These are phyloP conservation scores for Aspergillus aculeatus DNA, from an alignment of 2,329 filamentous ascomycete species.

Conservation along the genomic window DNA sequence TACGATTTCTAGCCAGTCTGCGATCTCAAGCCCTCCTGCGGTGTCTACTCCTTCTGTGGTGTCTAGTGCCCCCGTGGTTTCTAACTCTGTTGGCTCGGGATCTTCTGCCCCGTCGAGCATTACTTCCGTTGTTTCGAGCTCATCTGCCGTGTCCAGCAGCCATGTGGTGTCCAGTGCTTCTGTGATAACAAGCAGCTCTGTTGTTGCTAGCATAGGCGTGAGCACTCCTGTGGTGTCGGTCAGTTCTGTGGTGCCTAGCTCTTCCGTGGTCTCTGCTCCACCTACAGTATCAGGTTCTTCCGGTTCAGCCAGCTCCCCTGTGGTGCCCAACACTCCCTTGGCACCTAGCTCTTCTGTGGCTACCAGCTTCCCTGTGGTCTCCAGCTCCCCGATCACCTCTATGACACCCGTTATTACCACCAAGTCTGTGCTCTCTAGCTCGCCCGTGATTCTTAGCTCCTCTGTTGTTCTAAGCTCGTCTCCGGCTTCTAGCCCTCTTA, in stretches of 20 bases:
- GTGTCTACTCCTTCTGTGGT: neutral
- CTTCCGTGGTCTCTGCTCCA: conserved; percentile 3
- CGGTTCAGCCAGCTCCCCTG: neutral
- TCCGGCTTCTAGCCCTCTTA: conserved; percentile 2
- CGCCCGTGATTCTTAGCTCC: neutral
- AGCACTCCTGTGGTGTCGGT: conserved; percentile 1
- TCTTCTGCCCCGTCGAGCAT: neutral
- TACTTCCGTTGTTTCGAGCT: neutral
- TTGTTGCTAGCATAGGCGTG: neutral
- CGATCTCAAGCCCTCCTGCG: conserved; percentile 2
- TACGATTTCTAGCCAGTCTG: conserved; percentile 1
- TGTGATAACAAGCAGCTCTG: neutral
- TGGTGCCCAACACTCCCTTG: neutral
- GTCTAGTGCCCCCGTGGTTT: neutral
- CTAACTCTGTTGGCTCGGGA: neutral
- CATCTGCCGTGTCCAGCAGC: conserved; percentile 1
- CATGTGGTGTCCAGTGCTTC: neutral
- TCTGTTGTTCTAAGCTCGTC: neutral
- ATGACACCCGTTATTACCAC: neutral
- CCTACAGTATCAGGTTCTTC: conserved; percentile 2
- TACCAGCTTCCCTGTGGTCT: neutral
- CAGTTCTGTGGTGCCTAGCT: conserved; percentile 1
- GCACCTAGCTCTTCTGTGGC: conserved; percentile 8
- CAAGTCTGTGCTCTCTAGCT: neutral
- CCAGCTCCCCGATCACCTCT: neutral